Evolutionary conservation across 2,329 filamentous ascomycete genomes (phyloP).

Genomic region (Xylogone sp.): DNA sequence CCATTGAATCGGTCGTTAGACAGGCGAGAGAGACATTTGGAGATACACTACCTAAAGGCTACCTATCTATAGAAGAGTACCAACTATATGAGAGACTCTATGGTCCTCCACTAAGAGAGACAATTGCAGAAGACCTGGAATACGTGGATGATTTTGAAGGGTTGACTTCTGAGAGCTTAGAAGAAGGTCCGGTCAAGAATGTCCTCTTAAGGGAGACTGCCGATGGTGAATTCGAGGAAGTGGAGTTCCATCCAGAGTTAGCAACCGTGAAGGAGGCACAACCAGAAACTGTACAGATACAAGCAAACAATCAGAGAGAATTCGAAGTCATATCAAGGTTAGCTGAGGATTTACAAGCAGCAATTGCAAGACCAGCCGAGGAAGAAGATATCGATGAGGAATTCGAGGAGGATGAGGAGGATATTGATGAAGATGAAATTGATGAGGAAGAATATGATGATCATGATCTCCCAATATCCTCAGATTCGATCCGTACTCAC

Average conservation of each 20-base stretch:
- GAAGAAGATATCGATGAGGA: conserved; percentile 19
- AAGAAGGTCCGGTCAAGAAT: conserved; percentile 44
- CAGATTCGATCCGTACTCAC: conserved; percentile 58
- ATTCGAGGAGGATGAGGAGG: conserved; percentile 22
- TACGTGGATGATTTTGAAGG: conserved; percentile 19
- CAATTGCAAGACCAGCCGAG: conserved; percentile 21
- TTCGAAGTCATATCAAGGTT: conserved; percentile 26
- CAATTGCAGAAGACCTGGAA: conserved; percentile 55
- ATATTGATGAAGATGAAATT: conserved; percentile 18
- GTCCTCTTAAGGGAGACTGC: conserved; percentile 51
- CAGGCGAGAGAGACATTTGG: conserved; percentile 72
- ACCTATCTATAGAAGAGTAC: conserved; percentile 68
- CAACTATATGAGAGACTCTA: conserved; percentile 76
- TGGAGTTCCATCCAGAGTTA: conserved; percentile 36
- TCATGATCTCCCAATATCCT: conserved; percentile 20
- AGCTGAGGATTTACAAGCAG: conserved; percentile 26
- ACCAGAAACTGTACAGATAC: conserved; percentile 13
- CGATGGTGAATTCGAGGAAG: conserved; percentile 58
- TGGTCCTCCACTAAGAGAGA: conserved; percentile 66
- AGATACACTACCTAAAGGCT: conserved; percentile 68
- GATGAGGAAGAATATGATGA: conserved; percentile 22
- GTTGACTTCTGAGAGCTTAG: conserved; percentile 18
- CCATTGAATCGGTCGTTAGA: conserved; percentile 62
- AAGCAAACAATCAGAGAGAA: conserved; percentile 26
- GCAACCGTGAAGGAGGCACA: conserved; percentile 4